phyloP scores from a whole-genome alignment of 1,284 basidiomycete species.

The Tilletia caries region DNA sequence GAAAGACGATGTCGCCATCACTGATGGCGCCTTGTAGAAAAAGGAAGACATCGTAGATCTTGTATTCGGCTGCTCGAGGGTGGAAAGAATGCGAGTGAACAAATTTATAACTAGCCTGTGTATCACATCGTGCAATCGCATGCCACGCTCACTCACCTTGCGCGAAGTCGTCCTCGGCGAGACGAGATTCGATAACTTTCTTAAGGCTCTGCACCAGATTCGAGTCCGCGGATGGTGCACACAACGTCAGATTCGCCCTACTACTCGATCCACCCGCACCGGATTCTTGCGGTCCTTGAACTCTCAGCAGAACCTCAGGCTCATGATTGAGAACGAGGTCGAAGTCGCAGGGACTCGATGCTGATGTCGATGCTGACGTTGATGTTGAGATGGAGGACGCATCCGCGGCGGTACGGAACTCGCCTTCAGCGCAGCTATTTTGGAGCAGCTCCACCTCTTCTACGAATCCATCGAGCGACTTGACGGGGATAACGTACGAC shows the following conservation, averaged over 20 bases:
- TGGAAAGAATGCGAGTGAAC: neutral
- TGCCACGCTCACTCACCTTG: neutral
- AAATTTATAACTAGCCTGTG: neutral
- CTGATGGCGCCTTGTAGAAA: neutral
- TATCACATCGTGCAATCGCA: neutral
- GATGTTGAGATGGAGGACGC: neutral
- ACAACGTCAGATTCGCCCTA: neutral
- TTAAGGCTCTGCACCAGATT: neutral
- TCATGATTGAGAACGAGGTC: neutral
- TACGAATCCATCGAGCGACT: neutral
- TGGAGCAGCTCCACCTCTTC: neutral
- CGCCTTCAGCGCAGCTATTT: neutral
- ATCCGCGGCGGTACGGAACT: neutral
- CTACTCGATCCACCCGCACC: neutral
- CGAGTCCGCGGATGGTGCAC: neutral
- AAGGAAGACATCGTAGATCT: conserved; percentile 5
- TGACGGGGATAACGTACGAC: neutral
- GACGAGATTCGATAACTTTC: neutral
- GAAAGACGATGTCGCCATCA: neutral
- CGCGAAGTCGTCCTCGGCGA: neutral
- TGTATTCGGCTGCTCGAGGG: conserved; percentile 1
- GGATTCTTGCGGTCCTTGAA: neutral
- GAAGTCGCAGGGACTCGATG: neutral
- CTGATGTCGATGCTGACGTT: neutral
- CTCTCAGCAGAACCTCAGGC: neutral